Conservation (phyloP, 805 yeast genomes). For the Teunomyces barrocoloradensis region DNA sequence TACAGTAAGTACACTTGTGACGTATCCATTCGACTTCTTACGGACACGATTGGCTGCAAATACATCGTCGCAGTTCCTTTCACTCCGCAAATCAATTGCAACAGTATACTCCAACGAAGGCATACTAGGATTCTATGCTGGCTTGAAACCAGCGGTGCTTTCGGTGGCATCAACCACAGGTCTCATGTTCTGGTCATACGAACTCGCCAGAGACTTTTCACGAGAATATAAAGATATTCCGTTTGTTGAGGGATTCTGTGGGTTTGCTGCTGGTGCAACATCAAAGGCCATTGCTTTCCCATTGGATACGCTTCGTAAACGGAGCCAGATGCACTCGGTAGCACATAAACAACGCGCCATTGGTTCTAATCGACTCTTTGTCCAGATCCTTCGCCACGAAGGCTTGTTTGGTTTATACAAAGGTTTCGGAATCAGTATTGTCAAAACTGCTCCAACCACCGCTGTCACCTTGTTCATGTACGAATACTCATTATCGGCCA, state of each 20-base stretch:
- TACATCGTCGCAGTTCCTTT: slow-evolving; percentile 31
- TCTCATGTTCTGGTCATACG: slow-evolving; percentile 69
- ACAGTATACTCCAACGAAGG: slow-evolving; percentile 36
- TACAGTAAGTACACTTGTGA: slow-evolving; percentile 59
- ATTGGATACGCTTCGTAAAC: slow-evolving; percentile 74
- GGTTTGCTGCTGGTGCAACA: slow-evolving; percentile 71
- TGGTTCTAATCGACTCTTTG: slow-evolving; percentile 23
- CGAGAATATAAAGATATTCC: slow-evolving; percentile 28
- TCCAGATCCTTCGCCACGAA: slow-evolving; percentile 47
- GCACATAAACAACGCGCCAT: neutral
- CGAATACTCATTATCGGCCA: slow-evolving; percentile 37
- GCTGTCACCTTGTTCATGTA: slow-evolving; percentile 68
- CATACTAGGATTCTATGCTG: slow-evolving; percentile 46
- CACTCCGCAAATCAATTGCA: slow-evolving; percentile 28
- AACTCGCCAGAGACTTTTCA: slow-evolving; percentile 42
- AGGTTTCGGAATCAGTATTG: slow-evolving; percentile 67
- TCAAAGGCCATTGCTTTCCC: slow-evolving; percentile 82
- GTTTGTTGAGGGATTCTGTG: slow-evolving; percentile 54
- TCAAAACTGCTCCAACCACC: slow-evolving; percentile 79
- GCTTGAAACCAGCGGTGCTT: slow-evolving; percentile 49
- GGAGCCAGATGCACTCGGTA: slow-evolving; percentile 59
- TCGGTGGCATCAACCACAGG: slow-evolving; percentile 75
- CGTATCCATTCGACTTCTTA: slow-evolving; percentile 90
- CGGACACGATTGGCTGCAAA: slow-evolving; percentile 84
- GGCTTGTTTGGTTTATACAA: slow-evolving; percentile 71